Base-by-base conservation (phyloP, 148 eudicot genomes). In the Simmondsia chinensis region DNA sequence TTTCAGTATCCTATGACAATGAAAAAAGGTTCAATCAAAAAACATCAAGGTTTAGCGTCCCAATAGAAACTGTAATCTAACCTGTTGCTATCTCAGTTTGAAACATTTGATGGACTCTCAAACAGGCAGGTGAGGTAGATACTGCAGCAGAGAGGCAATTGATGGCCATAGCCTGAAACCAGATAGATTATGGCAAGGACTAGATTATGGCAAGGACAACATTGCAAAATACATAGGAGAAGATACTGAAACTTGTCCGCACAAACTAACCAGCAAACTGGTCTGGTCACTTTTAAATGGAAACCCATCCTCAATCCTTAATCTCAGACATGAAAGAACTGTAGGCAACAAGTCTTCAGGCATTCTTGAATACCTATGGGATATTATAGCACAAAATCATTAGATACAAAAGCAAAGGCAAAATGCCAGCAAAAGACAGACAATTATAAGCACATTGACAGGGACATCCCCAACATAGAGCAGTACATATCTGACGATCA, bases 331-430 rank as follows among this genome's bases (percentile, higher is more conserved):
- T 16, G 70, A 72, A 46, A 93, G 72, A 43, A 85, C 73, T 53
- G 68, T 66, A 14, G 75, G 67, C 66, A 86, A 66, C 68, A 93
- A 53, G 50, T 86, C 86, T 19, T 40, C 70, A 20, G 96, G 85
- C 99, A 93, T 86, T 61, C 99, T 77, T 39, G 91, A 71, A 68
- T 86, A 89, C 58, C 97, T 89, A 59, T 15, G 39, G 38, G 39
- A 51, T 38, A 48, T 39, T 24, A n/a, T n/a, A n/a, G n/a, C n/a
- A n/a, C n/a, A n/a, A n/a, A n/a, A n/a, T n/a, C n/a, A n/a, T 14
- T 20, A 31, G 22, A 31, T 10, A 39, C 8, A 34, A 49, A 22
- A 23, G 22, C 34, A 43, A 20, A n/a, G n/a, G n/a, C n/a, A n/a
- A n/a, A n/a, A n/a, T n/a, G n/a, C n/a, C n/a, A n/a, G n/a, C n/a